These are phyloP conservation scores for Suillus subaureus DNA, from an alignment of 768 basidiomycete genomes.

Conservation along the genomic window DNA sequence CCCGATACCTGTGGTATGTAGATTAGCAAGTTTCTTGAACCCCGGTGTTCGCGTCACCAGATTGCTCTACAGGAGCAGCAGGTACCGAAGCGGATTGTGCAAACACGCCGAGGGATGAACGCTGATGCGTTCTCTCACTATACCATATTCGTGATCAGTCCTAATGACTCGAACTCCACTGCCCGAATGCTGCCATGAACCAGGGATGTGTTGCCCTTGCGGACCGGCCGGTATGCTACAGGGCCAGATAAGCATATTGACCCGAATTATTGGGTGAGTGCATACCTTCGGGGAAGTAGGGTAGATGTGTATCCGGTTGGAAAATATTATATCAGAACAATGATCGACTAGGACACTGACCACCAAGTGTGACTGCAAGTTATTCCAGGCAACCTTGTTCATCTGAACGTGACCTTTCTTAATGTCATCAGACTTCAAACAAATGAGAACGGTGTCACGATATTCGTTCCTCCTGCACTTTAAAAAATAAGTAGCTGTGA, in stretches of 20 bases:
- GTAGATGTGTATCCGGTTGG: not conserved
- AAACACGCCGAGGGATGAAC: too few relatives aligned
- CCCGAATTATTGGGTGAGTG: not conserved
- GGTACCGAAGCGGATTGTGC: too few relatives aligned
- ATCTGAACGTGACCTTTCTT: not conserved
- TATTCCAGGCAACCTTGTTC: not conserved
- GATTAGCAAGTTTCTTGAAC: too few relatives aligned
- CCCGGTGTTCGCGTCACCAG: too few relatives aligned
- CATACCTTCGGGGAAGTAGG: not conserved
- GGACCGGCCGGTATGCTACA: not conserved
- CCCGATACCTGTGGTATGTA: too few relatives aligned
- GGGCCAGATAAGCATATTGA: not conserved
- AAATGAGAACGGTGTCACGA: not conserved
- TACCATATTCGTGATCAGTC: not conserved
- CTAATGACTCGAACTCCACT: not conserved
- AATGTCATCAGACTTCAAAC: not conserved
- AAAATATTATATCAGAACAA: not conserved
- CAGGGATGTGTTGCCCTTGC: not conserved
- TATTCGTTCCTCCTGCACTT: not conserved
- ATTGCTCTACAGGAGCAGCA: too few relatives aligned
- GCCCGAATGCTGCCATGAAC: not conserved
- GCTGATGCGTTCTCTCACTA: too few relatives aligned
- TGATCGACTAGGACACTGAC: not conserved
- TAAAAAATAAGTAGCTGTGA: not conserved
- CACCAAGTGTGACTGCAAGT: not conserved